phyloP scores from a whole-genome alignment of 441 rosid species.

The Theobroma grandiflorum region DNA sequence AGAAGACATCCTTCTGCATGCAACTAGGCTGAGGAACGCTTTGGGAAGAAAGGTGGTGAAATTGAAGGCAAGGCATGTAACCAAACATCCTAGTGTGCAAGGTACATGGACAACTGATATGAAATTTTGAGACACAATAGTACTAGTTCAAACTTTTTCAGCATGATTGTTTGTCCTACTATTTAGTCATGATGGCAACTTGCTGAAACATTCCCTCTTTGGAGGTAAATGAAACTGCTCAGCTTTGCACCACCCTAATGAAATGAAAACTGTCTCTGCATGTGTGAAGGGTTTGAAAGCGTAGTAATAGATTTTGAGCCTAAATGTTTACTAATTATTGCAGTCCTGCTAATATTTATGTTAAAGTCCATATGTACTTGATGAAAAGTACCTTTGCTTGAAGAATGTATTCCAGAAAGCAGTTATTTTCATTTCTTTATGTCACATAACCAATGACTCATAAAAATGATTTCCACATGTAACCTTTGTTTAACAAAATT shows the following conservation, averaged over 20 bases:
- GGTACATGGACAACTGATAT: conserved; percentile 87
- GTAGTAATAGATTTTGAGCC: not conserved
- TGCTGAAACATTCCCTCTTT: conserved; percentile 1
- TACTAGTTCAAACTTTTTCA: not conserved
- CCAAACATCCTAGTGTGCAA: conserved; percentile 83
- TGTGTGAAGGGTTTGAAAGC: not conserved
- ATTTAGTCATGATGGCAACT: not conserved
- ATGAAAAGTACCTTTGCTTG: not conserved
- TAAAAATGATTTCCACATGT: not conserved
- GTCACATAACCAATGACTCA: not conserved
- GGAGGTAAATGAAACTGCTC: not conserved
- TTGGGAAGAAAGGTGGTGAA: conserved; percentile 86
- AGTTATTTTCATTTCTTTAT: not conserved
- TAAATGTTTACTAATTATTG: not conserved
- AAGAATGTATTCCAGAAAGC: not conserved
- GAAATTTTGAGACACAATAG: conserved; percentile 50
- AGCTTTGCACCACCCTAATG: not conserved
- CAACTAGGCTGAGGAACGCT: conserved; percentile 76
- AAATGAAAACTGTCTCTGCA: not conserved
- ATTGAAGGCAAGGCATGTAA: conserved; percentile 79
- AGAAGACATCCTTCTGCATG: conserved; percentile 67
- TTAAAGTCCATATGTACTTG: not conserved
- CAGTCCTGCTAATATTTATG: not conserved
- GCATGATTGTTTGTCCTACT: conserved; percentile 1
- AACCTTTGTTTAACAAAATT: not conserved